A percentile compares a stretch with the other conserved stretches of the same genome.
phyloP scores from a whole-genome alignment of 2,329 filamentous ascomycete genomes.

The Hirsutella rhossiliensis region DNA sequence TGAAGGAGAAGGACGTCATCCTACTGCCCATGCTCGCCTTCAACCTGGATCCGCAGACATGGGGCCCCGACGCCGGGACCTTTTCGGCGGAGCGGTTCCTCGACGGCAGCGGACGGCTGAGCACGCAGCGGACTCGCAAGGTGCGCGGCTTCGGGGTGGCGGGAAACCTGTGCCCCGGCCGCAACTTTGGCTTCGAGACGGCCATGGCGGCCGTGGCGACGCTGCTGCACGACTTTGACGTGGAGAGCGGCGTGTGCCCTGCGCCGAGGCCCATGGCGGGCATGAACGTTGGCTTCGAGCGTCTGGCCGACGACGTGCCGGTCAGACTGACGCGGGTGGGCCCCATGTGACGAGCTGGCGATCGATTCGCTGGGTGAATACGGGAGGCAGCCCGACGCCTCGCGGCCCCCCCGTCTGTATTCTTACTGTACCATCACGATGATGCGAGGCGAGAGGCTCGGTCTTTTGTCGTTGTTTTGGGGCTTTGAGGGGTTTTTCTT shows the following conservation, averaged over 20 bases:
- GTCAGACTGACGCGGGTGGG: constrained; percentile 8
- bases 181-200: constrained; percentile 16
- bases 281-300: constrained; percentile 19
- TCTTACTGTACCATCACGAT: too few species aligned
- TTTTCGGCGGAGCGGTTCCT: constrained; percentile 18
- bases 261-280: constrained; percentile 12
- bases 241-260: constrained; percentile 9
- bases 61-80: constrained; percentile 14
- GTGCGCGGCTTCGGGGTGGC: constrained; percentile 19
- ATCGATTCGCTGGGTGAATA: neutral
- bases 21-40: constrained; percentile 19
- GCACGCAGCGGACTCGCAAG: constrained; percentile 10
- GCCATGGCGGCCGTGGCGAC: constrained; percentile 14
- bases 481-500: too few species aligned
- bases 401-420: too few species aligned
- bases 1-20: constrained; percentile 16
- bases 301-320: constrained; percentile 14
- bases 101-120: constrained; percentile 9
- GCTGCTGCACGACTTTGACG: constrained; percentile 14
- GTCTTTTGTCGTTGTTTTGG: too few species aligned
- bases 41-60: constrained; percentile 13
- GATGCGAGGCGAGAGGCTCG: too few species aligned
- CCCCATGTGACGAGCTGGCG: too few species aligned
- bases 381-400: neutral
- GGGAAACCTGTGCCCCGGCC: constrained; percentile 18